Evolutionary conservation across 306 rosid genomes (phyloP), one percentile per base, ranked within the genome.

Genomic region (Castanopsis chinensis): DNA sequence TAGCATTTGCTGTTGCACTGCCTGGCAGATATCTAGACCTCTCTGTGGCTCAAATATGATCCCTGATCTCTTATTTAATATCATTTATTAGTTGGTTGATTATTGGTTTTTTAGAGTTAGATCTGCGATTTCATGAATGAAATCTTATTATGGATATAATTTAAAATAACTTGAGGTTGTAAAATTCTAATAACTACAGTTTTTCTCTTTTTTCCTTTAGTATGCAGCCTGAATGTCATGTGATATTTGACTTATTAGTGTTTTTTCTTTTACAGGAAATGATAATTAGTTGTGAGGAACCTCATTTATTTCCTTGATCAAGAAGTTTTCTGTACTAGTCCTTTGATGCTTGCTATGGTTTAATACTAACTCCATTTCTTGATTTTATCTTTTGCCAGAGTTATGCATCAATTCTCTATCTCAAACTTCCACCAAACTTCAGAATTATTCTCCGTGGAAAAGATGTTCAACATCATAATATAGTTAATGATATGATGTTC

Each of bases 361-460:
- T 49, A 12, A 13, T 6, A 49, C 10, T 49, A 4, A 43, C 67
- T 21, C 1, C 2, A 43, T 11, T 8, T 52, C 5, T 18, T 18
- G 5, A 18, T 72, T 32, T 54, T 30, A 27, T 14, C 9, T 54
- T 49, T 56, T 55, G 28, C 69, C 71, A 75, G 79, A 75, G 71
- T 61, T 75, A 75, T 27, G 71, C 72, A n/a, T 75, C 79, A 17
- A 75, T 75, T 61, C 72, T 75, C 11, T 75, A 75, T 61, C 71
- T 75, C 5, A 25, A 15, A 18, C 25, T 75, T 60, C 79, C 71
- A 7, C n/a, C 35, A 5, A 28, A 30, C 17, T 75, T 35, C 41
- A 33, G 57, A 59, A 75, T 75, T 6, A 75, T 75, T 17, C 43
- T 75, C 4, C 79, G 79, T 13, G 79, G 79, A 21, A 3, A 60